Evolutionary conservation across 768 basidiomycete species (phyloP), one percentile per base, ranked within the genome.

Genomic region (Scleroderma bovista): DNA sequence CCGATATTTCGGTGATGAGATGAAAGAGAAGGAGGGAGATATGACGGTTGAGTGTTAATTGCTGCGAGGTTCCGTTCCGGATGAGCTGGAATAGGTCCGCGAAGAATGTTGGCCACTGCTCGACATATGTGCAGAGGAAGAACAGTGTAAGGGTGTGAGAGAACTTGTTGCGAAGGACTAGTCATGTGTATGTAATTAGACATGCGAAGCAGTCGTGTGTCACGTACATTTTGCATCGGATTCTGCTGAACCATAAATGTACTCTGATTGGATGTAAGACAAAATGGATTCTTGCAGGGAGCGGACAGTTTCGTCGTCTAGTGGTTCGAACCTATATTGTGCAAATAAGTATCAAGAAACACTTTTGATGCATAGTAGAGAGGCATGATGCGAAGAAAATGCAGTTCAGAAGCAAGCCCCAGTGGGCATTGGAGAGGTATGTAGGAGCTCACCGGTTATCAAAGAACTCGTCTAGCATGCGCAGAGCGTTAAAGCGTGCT

Each of bases 111-210:
- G 92, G 86, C 84, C 90, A 90, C 69, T 87, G 87, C 48, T 84
- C 78, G 56, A 83, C 78, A 68, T 95, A 96, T 12, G 87, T 84
- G 73, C 83, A 84, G 46, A 94, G 78, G 71, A 94, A 94, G 71
- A 94, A 83, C 44, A 91, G 78, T 1, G 90, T 88, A 51, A 93
- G 75, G 33, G 90, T 90, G 72, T 93, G 90, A 23, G 89, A 88
- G 71, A 93, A 91, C 68, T 96, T 96, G 75, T 97, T 97, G 63
- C 94, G 84, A 48, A 97, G 71, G 69, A 88, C 92, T 94, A 54
- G 31, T 40, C 29, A 36, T 46, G 46, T 53, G 37, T 46, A 55
- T 61, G 51, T 15, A 46, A 32, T 37, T 19, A 29, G 37, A 26
- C 56, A 44, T 60, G 52, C 34, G 48, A 37, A 29, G 10, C 46